phyloP scores from a whole-genome alignment of 2,329 filamentous ascomycete genomes.

The Aspergillus ochraceoroseus region DNA sequence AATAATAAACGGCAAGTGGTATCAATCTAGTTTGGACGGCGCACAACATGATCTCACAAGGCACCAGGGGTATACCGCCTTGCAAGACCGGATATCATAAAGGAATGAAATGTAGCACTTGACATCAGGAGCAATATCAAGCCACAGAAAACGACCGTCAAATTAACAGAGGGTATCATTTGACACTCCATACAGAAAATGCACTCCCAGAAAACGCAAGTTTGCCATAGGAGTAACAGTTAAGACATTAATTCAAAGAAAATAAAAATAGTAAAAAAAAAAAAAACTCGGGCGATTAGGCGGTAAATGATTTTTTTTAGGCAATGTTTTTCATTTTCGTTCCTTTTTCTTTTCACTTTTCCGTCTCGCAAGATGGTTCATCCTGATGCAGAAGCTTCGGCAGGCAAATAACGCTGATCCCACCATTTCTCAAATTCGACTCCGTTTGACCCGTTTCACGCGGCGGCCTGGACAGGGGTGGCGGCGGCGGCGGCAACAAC shows the following conservation, averaged over 20 bases:
- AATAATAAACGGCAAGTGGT: constrained; percentile 35
- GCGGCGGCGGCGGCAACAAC: constrained; percentile 31
- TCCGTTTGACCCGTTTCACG: constrained; percentile 36
- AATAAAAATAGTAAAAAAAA: no score
- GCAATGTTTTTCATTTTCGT: constrained; percentile 10
- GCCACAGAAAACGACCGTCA: constrained; percentile 26
- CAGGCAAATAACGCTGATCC: constrained; percentile 33
- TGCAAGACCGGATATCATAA: constrained; percentile 34
- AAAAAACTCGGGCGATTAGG: constrained; percentile 5
- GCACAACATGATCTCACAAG: constrained; percentile 27
- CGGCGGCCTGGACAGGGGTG: constrained; percentile 42
- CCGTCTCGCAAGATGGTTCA: constrained; percentile 16
- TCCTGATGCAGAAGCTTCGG: constrained; percentile 23
- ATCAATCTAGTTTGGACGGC: constrained; percentile 35
- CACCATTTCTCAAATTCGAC: constrained; percentile 43
- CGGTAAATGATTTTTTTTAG: constrained; percentile 4
- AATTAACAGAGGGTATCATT: constrained; percentile 32
- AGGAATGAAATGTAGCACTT: constrained; percentile 29
- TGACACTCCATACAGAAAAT: constrained; percentile 22
- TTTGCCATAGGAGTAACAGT: constrained; percentile 25
- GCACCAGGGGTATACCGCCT: constrained; percentile 25
- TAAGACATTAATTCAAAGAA: constrained; percentile 23
- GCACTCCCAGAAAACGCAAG: constrained; percentile 11
- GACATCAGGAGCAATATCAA: constrained; percentile 18
- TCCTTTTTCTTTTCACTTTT: constrained; percentile 14